These are phyloP conservation scores for Iris macrosiphon DNA, from an alignment of 106 monocot species.

Conservation along the genomic window DNA sequence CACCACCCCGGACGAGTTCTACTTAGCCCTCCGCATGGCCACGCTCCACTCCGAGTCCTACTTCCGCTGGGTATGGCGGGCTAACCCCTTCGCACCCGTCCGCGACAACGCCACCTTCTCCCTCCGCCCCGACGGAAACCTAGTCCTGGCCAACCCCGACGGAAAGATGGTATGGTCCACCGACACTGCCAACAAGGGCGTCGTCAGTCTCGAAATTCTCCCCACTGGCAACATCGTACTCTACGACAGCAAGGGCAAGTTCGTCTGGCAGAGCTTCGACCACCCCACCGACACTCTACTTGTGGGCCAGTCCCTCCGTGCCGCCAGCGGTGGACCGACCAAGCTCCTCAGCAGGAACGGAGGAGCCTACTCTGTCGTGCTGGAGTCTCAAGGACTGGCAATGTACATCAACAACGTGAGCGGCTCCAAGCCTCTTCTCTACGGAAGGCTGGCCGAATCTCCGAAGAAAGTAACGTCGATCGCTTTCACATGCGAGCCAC, in stretches of 20 bases:
- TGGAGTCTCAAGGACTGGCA: slow-evolving; percentile 24
- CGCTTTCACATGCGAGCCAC: slow-evolving; percentile 12
- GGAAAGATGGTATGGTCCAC: slow-evolving; percentile 37
- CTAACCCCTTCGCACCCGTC: slow-evolving; percentile 49
- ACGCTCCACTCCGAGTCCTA: slow-evolving; percentile 30
- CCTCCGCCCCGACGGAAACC: slow-evolving; percentile 36
- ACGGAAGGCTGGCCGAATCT: not conserved
- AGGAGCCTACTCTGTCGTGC: slow-evolving; percentile 21
- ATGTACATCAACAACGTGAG: slow-evolving; percentile 31
- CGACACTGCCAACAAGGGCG: slow-evolving; percentile 43
- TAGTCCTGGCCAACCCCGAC: slow-evolving; percentile 39
- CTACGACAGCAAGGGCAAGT: slow-evolving; percentile 10
- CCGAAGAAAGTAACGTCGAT: not conserved
- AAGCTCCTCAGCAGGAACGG: slow-evolving; percentile 48
- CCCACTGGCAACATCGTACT: slow-evolving; percentile 46
- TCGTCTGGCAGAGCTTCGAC: slow-evolving; percentile 68
- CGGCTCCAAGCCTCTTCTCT: slow-evolving; percentile 20
- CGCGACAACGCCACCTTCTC: slow-evolving; percentile 38
- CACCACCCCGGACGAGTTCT: slow-evolving; percentile 42
- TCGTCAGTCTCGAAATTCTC: slow-evolving; percentile 23
- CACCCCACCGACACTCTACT: slow-evolving; percentile 48
- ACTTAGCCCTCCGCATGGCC: slow-evolving; percentile 56
- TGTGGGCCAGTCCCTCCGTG: slow-evolving; percentile 37
- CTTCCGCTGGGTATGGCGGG: slow-evolving; percentile 58
- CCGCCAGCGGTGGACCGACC: slow-evolving; percentile 7